A percentile compares a stretch with the other conserved stretches of the same genome.
phyloP scores from a whole-genome alignment of 352 stramenopile genomes.

The Globisporangium parvum region DNA sequence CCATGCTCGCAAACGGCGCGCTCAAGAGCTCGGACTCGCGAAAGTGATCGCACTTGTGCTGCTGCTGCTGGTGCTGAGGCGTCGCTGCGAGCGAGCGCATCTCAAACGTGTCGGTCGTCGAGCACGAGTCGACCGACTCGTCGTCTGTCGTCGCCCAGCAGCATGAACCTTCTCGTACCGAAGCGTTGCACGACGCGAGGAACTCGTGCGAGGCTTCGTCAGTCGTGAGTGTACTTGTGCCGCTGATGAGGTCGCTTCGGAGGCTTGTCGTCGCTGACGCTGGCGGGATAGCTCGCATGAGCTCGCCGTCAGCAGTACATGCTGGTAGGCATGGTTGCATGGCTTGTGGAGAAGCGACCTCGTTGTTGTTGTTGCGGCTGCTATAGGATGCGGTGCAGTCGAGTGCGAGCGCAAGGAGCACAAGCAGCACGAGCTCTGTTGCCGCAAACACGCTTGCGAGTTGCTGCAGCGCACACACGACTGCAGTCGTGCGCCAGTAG shows the following conservation, averaged over 20 bases:
- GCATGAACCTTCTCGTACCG: neutral
- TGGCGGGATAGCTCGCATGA: too few species aligned
- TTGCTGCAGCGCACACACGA: conserved; percentile 6
- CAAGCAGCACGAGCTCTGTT: conserved; percentile 15
- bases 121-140: conserved; percentile 10
- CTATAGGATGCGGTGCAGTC: conserved; percentile 1
- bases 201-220: neutral
- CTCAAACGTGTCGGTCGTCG: conserved; percentile 9
- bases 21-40: conserved; percentile 1
- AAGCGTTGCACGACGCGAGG: neutral
- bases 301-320: too few species aligned
- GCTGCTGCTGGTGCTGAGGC: neutral
- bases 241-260: neutral
- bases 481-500: conserved; percentile 7
- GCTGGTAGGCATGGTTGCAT: neutral
- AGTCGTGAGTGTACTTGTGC: neutral
- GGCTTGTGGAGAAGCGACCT: neutral
- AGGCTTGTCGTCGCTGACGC: neutral
- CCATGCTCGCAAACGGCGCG: conserved; percentile 18
- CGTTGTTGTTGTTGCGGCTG: neutral
- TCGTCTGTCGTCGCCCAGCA: conserved; percentile 3
- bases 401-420: conserved; percentile 9
- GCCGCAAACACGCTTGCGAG: conserved; percentile 15
- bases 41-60: neutral
- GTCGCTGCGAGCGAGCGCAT: neutral